Percentiles rank a stretch among this genome's conserved stretches.
These are phyloP conservation scores for Blastobotrys mokoenaii DNA, from an alignment of 805 yeast species.

Conservation along the genomic window DNA sequence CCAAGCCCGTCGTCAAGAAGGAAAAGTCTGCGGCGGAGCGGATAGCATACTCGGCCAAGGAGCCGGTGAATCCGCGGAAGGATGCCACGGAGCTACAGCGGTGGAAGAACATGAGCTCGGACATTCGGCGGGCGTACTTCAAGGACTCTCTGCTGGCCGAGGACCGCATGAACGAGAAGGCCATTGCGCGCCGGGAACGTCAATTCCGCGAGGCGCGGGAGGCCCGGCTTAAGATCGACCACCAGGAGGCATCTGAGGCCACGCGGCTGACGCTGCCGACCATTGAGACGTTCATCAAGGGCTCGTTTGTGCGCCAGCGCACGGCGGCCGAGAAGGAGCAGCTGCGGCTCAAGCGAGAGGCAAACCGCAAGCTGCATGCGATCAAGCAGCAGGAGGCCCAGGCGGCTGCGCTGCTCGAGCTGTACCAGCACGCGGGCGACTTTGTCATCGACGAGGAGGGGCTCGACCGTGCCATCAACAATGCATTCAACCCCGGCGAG, in stretches of 20 bases:
- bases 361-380: conserved; percentile 55
- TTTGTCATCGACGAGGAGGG: conserved; percentile 69
- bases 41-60: conserved; percentile 44
- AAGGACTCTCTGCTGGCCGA: conserved; percentile 52
- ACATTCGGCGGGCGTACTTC: conserved; percentile 64
- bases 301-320: conserved; percentile 65
- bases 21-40: conserved; percentile 45
- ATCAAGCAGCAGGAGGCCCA: conserved; percentile 44
- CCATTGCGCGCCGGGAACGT: conserved; percentile 30
- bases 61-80: conserved; percentile 31
- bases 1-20: conserved; percentile 45
- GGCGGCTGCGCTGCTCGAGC: conserved; percentile 51
- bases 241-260: conserved; percentile 35
- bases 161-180: conserved; percentile 40
- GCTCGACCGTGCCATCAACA: conserved; percentile 47
- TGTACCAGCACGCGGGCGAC: conserved; percentile 61
- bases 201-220: conserved; percentile 30
- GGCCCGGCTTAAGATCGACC: conserved; percentile 25
- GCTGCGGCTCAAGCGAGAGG: conserved; percentile 49
- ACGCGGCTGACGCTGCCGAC: conserved; percentile 70
- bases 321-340: conserved; percentile 59
- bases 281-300: conserved; percentile 45
- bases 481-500: conserved; percentile 35
- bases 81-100: conserved; percentile 27
- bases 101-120: conserved; percentile 46